Conservation (phyloP, 352 stramenopile genomes). For the Aphanomyces cochlioides region DNA sequence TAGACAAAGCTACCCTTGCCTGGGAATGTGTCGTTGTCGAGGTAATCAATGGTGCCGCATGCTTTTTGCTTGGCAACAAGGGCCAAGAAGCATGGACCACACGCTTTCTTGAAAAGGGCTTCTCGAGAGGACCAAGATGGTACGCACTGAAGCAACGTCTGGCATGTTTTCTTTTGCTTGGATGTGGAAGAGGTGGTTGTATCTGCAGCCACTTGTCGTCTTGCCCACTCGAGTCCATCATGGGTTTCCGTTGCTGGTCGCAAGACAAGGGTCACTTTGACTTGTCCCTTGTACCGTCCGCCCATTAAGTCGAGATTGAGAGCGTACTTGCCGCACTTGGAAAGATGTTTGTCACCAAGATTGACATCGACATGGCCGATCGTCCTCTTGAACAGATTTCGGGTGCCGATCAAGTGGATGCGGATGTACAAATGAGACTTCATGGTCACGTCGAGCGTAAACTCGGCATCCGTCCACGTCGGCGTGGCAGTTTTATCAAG, state of each 20-base stretch:
- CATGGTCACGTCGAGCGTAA: neutral
- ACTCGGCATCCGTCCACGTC: neutral
- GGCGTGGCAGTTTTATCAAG: neutral
- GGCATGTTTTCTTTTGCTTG: neutral
- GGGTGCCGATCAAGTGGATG: neutral
- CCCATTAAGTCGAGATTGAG: neutral
- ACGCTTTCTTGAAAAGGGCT: neutral
- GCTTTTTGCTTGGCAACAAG: neutral
- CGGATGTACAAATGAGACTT: neutral
- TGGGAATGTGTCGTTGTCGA: neutral
- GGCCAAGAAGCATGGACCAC: constrained; percentile 8
- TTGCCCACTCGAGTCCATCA: neutral
- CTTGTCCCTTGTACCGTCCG: neutral
- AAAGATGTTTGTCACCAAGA: neutral
- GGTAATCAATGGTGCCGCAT: neutral
- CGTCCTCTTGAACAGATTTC: neutral
- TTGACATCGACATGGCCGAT: neutral
- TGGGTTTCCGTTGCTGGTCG: neutral
- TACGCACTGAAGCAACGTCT: constrained; percentile 5
- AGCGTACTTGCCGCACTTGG: neutral
- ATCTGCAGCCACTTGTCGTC: neutral
- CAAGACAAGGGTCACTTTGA: neutral
- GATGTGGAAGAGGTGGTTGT: neutral
- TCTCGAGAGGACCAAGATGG: neutral
- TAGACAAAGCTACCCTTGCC: neutral